A percentile compares a stretch with the other conserved stretches of the same genome.
phyloP scores from a whole-genome alignment of 306 rosid species.

The Carpinus viminea region DNA sequence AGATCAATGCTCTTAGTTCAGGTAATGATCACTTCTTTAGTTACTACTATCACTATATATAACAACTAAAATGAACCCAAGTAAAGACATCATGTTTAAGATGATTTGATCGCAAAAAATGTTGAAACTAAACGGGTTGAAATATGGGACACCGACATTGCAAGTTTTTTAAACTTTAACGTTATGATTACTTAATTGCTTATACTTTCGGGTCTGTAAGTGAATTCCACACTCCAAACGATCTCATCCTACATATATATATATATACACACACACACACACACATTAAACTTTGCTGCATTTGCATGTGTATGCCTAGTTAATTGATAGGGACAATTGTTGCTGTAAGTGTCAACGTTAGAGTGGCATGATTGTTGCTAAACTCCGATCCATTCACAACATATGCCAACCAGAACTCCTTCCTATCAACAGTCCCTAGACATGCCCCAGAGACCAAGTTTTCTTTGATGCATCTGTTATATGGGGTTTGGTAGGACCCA shows the following conservation, averaged over 20 bases:
- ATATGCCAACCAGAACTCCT: constrained; percentile 60
- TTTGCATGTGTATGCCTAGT: constrained; percentile 37
- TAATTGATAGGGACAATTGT: constrained; percentile 75
- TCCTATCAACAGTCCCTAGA: constrained; percentile 65
- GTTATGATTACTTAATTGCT: no score
- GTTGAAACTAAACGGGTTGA: no score
- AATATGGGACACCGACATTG: no score
- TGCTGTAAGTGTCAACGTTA: constrained; percentile 74
- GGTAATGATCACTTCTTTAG: no score
- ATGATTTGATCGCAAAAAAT: no score
- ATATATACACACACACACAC: constrained; percentile 42
- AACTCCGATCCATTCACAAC: constrained; percentile 40
- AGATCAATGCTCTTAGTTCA: no score
- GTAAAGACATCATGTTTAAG: no score
- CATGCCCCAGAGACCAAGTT: constrained; percentile 73
- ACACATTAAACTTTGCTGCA: not conserved
- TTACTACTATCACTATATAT: no score
- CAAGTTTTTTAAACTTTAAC: no score
- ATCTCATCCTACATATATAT: not conserved
- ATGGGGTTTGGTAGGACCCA: constrained; percentile 89
- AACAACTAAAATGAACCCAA: no score
- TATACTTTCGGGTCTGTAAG: no score
- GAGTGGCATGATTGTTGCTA: constrained; percentile 75
- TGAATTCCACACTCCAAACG: no score
- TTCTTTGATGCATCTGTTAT: constrained; percentile 83